phyloP scores from a whole-genome alignment of 163 green algal species.

The Prototheca cutis region DNA sequence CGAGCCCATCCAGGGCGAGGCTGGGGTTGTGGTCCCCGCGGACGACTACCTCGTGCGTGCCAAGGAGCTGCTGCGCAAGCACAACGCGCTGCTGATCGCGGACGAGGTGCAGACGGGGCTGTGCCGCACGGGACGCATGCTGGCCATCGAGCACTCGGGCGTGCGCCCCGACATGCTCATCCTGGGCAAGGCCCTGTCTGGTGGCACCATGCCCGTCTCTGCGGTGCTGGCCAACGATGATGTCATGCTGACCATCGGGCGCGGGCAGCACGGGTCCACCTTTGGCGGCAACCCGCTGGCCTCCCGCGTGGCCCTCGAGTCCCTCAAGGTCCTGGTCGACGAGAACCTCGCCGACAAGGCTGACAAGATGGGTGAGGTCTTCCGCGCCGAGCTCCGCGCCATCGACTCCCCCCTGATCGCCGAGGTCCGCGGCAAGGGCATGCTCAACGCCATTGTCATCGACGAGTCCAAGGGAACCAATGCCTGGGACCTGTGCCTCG shows the following conservation, averaged over 20 bases:
- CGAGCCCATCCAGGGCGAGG: constrained; percentile 91
- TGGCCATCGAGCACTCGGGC: constrained; percentile 63
- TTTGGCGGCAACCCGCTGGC: constrained; percentile 87
- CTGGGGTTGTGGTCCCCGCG: constrained; percentile 80
- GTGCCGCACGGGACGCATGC: constrained; percentile 72
- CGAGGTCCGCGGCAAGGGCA: constrained; percentile 63
- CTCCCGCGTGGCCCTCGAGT: constrained; percentile 59
- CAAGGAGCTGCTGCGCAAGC: constrained; percentile 57
- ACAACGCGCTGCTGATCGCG: constrained; percentile 83
- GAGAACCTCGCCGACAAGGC: constrained; percentile 74
- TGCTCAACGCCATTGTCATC: constrained; percentile 84
- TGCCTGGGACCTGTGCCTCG: constrained; percentile 77
- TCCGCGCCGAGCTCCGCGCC: constrained; percentile 47
- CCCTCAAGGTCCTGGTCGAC: constrained; percentile 77
- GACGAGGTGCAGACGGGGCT: constrained; percentile 75
- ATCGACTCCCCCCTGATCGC: constrained; percentile 44
- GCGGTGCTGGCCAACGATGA: constrained; percentile 76
- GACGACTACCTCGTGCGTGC: constrained; percentile 60
- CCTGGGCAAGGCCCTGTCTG: constrained; percentile 83
- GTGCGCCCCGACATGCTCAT: constrained; percentile 78
- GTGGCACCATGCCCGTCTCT: constrained; percentile 79
- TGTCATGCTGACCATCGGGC: constrained; percentile 77
- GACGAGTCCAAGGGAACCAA: constrained; percentile 36
- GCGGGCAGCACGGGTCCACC: constrained; percentile 80
- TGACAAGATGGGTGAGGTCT: constrained; percentile 47